Evolutionary conservation across 2,329 filamentous ascomycete species (phyloP).

Genomic region (Pseudomassariella vexata): DNA sequence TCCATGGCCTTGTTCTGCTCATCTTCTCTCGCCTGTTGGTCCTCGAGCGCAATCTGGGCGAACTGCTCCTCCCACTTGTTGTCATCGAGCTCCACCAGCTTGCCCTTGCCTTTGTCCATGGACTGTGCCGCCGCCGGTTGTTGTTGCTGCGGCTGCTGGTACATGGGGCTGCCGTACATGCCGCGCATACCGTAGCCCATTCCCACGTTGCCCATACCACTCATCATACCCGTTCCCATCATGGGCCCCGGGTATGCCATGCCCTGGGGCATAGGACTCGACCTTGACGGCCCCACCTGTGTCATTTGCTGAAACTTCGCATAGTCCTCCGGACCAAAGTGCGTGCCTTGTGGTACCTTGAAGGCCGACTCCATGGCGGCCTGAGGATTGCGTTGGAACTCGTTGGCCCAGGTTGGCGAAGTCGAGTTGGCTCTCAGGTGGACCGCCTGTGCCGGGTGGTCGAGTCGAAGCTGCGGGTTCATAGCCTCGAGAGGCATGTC

Average conservation of each 20-base stretch:
- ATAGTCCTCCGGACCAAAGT: slow-evolving; percentile 81
- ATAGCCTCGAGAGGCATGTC: slow-evolving; percentile 45
- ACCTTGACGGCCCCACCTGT: slow-evolving; percentile 42
- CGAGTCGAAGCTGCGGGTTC: slow-evolving; percentile 39
- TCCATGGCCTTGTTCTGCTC: slow-evolving; percentile 59
- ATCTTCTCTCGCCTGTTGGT: slow-evolving; percentile 39
- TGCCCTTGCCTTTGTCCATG: slow-evolving; percentile 74
- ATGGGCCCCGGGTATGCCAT: slow-evolving; percentile 38
- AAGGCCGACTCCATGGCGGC: slow-evolving; percentile 67
- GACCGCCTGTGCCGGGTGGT: slow-evolving; percentile 38
- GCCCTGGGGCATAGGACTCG: slow-evolving; percentile 54
- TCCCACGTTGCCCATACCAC: slow-evolving; percentile 40
- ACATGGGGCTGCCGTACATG: slow-evolving; percentile 51
- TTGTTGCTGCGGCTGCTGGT: slow-evolving; percentile 38
- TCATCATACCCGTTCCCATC: slow-evolving; percentile 32
- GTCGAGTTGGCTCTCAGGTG: slow-evolving; percentile 48
- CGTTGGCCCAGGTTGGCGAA: slow-evolving; percentile 49
- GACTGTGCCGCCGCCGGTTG: slow-evolving; percentile 35
- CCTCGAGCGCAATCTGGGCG: slow-evolving; percentile 72
- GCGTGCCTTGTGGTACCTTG: slow-evolving; percentile 49
- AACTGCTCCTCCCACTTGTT: slow-evolving; percentile 96
- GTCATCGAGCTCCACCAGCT: slow-evolving; percentile 91
- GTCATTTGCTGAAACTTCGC: slow-evolving; percentile 74
- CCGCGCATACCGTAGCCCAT: slow-evolving; percentile 52
- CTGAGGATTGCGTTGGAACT: slow-evolving; percentile 45